phyloP scores from a whole-genome alignment of 139 green algal species.

The Chlamydomonas urium region DNA sequence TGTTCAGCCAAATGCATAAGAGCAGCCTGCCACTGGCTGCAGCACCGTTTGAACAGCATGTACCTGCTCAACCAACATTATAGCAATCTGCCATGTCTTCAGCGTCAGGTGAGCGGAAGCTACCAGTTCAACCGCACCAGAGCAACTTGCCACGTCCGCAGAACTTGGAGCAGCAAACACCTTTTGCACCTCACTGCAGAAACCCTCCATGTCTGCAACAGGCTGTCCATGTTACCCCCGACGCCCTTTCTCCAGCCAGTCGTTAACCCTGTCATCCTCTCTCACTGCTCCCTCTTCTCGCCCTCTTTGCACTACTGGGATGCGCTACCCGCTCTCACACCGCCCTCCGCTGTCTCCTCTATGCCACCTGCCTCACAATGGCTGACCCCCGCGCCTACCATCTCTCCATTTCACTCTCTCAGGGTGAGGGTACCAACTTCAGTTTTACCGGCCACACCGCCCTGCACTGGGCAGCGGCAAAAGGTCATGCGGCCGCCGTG shows the following conservation, averaged over 20 bases:
- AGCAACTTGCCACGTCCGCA: too few relatives aligned
- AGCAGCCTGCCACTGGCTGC: neutral
- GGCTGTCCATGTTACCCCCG: too few relatives aligned
- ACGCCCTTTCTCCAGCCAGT: neutral
- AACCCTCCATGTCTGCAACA: too few relatives aligned
- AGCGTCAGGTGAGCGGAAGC: too few relatives aligned
- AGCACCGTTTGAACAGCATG: neutral
- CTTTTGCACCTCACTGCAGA: too few relatives aligned
- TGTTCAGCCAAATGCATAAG: neutral
- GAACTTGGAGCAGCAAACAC: too few relatives aligned
- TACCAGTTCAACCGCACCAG: too few relatives aligned
- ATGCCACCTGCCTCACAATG: neutral
- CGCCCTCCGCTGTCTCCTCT: neutral
- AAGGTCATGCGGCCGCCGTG: conserved; percentile 34
- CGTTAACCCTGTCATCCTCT: neutral
- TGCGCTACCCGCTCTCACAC: neutral
- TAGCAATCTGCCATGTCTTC: too few relatives aligned
- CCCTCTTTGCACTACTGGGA: neutral
- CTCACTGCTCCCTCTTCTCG: neutral
- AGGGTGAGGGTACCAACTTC: conserved; percentile 51
- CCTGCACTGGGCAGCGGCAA: conserved; percentile 57
- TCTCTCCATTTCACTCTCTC: neutral
- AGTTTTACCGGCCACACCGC: conserved; percentile 54
- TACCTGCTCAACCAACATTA: neutral
- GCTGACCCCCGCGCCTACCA: neutral